A percentile compares a stretch with the other conserved stretches of the same genome.
phyloP scores from a whole-genome alignment of 2,329 filamentous ascomycete species.

The Decorospora gaudefroyi region DNA sequence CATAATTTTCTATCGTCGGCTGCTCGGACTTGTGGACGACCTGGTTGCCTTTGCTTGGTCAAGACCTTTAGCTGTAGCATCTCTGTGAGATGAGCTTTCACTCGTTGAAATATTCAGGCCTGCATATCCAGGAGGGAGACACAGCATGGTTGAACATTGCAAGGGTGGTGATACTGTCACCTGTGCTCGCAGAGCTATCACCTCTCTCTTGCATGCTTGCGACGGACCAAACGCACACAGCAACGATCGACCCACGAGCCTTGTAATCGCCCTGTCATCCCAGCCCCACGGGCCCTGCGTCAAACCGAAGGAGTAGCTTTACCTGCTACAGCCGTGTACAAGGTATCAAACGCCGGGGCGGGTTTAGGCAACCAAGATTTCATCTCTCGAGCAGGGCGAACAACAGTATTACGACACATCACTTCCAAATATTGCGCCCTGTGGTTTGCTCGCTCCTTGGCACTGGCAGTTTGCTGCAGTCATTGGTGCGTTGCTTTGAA shows the following conservation, averaged over 20 bases:
- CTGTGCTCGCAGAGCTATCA: constrained; percentile 13
- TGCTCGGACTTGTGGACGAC: neutral
- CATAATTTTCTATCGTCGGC: neutral
- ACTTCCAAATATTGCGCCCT: constrained; percentile 1
- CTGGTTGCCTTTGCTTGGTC: neutral
- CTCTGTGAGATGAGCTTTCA: neutral
- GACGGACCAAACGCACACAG: constrained; percentile 1
- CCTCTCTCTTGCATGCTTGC: constrained; percentile 3
- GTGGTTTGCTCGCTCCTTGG: constrained; percentile 19
- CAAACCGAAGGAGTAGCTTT: neutral
- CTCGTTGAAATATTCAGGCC: neutral
- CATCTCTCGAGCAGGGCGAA: neutral
- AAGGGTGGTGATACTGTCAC: constrained; percentile 13
- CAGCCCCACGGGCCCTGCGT: constrained; percentile 1
- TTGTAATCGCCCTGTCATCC: constrained; percentile 19
- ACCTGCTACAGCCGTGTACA: constrained; percentile 2
- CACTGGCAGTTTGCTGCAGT: neutral
- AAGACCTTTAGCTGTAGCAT: neutral
- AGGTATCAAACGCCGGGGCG: constrained; percentile 1
- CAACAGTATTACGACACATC: constrained; percentile 5
- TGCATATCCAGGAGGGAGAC: constrained; percentile 1
- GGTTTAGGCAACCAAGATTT: neutral
- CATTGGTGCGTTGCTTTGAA: neutral
- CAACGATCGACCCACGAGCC: constrained; percentile 14
- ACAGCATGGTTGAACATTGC: constrained; percentile 18